Evolutionary conservation across 352 stramenopile species (phyloP), one percentile per base, ranked within the genome.

Genomic region (Phytophthora pluvialis): DNA sequence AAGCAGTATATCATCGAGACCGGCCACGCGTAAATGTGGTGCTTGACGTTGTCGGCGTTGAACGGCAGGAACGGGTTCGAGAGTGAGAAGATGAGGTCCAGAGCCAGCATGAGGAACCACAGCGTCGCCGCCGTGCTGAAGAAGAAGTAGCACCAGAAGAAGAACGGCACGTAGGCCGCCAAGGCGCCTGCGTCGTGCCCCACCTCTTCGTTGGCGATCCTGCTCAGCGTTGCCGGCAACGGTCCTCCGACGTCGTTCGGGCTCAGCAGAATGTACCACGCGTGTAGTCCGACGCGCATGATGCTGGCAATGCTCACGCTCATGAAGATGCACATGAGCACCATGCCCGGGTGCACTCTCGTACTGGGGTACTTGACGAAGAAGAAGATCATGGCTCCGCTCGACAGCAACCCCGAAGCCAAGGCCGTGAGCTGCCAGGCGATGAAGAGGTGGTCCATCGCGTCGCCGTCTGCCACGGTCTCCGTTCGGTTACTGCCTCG

Each of bases 31-130:
- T 80, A 83, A 43, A 93, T 72, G 68, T 95, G 85, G 60, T 94
- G 83, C 72, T 92, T 91, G 70, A 92, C 64, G 59, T 90, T 90
- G 75, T 95, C 86, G 48, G 83, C 81, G 63, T 93, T 89, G 74
- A 95, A 95, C 7, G 87, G 87, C 47, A 95, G 61, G 70, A 95
- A 95, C 62, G 87, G 87, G 65, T 95, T 95, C 40, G 83, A 92
- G 10, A 95, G 73, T 63, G 87, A 95, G 68, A 92, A 94, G 64
- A 95, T 94, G 38, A 95, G 70, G 54, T 95, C 85, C 15, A 94
- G 64, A 52, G 87, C 85, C 26, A 95, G 69, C 87, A 95, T 95
- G 64, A 95, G 80, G 64, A 82, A 91, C 87, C 87, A 95, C 45
- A 94, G 86, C 25, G 85, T 94, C 31, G 80, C 58, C 13, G 87